Evolutionary conservation across 2,329 filamentous ascomycete species (phyloP).

Genomic region (Monosporascus sp.): DNA sequence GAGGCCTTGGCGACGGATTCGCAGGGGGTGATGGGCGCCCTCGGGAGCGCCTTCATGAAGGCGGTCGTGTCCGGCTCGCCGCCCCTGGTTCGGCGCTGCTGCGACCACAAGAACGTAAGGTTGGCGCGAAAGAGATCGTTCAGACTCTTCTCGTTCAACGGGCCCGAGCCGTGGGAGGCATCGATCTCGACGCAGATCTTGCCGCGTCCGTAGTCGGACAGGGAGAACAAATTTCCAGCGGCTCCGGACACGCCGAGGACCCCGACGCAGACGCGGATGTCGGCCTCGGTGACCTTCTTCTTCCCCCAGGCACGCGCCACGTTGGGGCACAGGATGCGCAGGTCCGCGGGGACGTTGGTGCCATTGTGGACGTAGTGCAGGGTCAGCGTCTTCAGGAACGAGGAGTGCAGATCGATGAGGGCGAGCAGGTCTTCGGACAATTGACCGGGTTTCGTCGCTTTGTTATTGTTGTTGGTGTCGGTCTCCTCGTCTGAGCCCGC

Average conservation of each 20-base stretch:
- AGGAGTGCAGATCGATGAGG: slow-evolving; percentile 57
- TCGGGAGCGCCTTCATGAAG: slow-evolving; percentile 54
- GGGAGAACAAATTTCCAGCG: slow-evolving; percentile 18
- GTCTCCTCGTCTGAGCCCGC: slow-evolving; percentile 31
- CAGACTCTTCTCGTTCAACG: slow-evolving; percentile 46
- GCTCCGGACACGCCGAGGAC: slow-evolving; percentile 40
- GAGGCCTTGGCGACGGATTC: slow-evolving; percentile 47
- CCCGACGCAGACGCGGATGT: slow-evolving; percentile 62
- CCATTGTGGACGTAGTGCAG: slow-evolving; percentile 68
- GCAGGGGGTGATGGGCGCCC: slow-evolving; percentile 47
- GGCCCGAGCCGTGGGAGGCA: slow-evolving; percentile 27
- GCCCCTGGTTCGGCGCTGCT: slow-evolving; percentile 20
- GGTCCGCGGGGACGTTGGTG: slow-evolving; percentile 54
- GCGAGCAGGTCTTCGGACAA: slow-evolving; percentile 52
- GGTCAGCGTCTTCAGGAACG: slow-evolving; percentile 63
- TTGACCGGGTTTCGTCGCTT: slow-evolving; percentile 6
- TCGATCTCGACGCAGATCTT: slow-evolving; percentile 55
- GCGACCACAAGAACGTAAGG: slow-evolving; percentile 40
- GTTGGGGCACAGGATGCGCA: slow-evolving; percentile 55
- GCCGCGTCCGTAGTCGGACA: slow-evolving; percentile 38
- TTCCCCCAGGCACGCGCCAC: slow-evolving; percentile 69
- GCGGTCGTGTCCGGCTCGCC: slow-evolving; percentile 29
- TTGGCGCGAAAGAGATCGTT: slow-evolving; percentile 51
- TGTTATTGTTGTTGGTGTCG: slow-evolving; percentile 15
- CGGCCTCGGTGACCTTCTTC: slow-evolving; percentile 57